These are phyloP conservation scores for Starmerella bombicola DNA, from an alignment of 805 yeast genomes.

Conservation along the genomic window DNA sequence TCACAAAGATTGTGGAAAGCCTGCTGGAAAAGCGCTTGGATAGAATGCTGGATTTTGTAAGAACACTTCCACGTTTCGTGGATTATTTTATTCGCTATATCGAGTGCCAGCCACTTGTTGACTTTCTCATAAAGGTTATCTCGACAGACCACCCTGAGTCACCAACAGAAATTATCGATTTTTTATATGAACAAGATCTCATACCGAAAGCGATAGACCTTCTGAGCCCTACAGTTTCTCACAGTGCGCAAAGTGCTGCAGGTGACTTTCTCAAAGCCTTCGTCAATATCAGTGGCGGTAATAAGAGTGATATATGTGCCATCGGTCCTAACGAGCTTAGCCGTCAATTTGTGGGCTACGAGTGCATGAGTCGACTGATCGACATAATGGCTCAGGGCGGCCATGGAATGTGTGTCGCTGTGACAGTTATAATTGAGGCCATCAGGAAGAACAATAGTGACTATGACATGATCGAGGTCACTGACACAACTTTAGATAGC, in stretches of 20 bases:
- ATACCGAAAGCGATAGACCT: conserved; percentile 61
- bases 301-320: conserved; percentile 75
- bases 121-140: conserved; percentile 73
- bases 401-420: conserved; percentile 84
- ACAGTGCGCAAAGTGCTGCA: conserved; percentile 79
- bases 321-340: conserved; percentile 94
- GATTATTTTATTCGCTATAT: conserved; percentile 72
- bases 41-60: conserved; percentile 58
- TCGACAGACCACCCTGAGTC: conserved; percentile 86
- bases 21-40: conserved; percentile 78
- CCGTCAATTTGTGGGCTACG: conserved; percentile 72
- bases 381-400: conserved; percentile 64
- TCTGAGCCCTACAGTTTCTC: conserved; percentile 52
- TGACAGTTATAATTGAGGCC: conserved; percentile 84
- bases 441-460: conserved; percentile 93
- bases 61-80: conserved; percentile 57
- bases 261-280: conserved; percentile 92
- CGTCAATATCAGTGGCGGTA: conserved; percentile 86
- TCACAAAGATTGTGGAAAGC: conserved; percentile 85
- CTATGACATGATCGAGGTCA: conserved; percentile 79
- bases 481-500: conserved; percentile 66
- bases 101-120: conserved; percentile 91
- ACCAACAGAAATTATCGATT: conserved; percentile 75
- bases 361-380: conserved; percentile 53
- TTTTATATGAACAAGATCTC: conserved; percentile 57